phyloP scores from a whole-genome alignment of 164 flowering plant genomes.

The Akebia trifoliata region DNA sequence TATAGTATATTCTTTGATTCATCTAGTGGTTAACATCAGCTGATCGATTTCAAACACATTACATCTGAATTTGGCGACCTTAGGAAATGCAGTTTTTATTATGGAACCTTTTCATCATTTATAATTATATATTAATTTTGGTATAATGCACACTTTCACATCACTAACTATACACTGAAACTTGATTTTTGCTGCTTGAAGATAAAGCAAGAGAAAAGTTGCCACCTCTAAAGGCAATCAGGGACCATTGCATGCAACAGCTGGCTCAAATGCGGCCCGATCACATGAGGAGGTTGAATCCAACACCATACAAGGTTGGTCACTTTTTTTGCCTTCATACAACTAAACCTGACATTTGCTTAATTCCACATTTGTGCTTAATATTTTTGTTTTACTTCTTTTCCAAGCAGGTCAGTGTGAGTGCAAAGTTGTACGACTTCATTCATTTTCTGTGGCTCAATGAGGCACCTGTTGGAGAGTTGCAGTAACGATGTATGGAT shows the following conservation, averaged over 20 bases:
- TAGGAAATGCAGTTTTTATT: too few species aligned
- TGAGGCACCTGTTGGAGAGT: slow-evolving; percentile 98
- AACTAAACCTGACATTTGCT: not conserved
- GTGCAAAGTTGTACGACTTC: slow-evolving; percentile 91
- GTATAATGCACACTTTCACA: not conserved
- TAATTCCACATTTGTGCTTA: not conserved
- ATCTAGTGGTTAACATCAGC: too few species aligned
- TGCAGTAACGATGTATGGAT: slow-evolving; percentile 42
- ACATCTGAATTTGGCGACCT: too few species aligned
- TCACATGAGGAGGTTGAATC: slow-evolving; percentile 96
- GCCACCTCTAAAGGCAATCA: slow-evolving; percentile 55
- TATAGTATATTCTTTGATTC: too few species aligned
- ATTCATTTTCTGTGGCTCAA: slow-evolving; percentile 98
- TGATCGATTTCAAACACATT: too few species aligned
- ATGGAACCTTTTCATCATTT: too few species aligned
- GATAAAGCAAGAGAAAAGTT: slow-evolving; percentile 58
- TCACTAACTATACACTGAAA: slow-evolving; percentile 2
- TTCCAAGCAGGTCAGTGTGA: slow-evolving; percentile 81
- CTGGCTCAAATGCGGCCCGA: slow-evolving; percentile 90
- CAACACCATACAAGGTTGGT: slow-evolving; percentile 95
- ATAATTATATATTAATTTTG: too few species aligned
- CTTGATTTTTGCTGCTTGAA: slow-evolving; percentile 25
- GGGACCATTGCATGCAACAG: slow-evolving; percentile 78
- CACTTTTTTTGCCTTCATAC: not conserved
- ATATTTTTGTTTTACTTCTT: not conserved